A percentile compares a stretch with the other conserved stretches of the same genome.
phyloP scores from a whole-genome alignment of 2,329 filamentous ascomycete species.

The Aspergillus felis region DNA sequence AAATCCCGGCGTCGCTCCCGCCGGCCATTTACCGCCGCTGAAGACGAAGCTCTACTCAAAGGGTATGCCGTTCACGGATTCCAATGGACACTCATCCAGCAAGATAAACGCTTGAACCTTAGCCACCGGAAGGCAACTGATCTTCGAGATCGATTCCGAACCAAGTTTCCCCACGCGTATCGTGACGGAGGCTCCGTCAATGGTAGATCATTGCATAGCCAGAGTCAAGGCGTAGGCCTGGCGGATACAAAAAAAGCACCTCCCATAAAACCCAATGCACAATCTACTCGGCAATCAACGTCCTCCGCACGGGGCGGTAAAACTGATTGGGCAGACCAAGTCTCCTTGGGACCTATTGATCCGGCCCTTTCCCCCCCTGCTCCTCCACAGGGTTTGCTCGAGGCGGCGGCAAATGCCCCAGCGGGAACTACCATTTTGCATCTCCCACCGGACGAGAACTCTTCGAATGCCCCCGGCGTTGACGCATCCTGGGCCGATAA shows the following conservation, averaged over 20 bases:
- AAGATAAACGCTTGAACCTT: conserved; percentile 52
- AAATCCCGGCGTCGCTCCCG: conserved; percentile 52
- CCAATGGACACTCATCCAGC: conserved; percentile 57
- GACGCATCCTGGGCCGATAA: conserved; percentile 35
- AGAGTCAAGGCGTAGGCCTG: conserved; percentile 5
- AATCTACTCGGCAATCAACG: conserved; percentile 8
- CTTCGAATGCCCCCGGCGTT: conserved; percentile 13
- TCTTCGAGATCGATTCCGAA: conserved; percentile 59
- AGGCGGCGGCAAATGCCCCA: conserved; percentile 16
- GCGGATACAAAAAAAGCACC: conserved; percentile 6
- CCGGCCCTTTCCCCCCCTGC: conserved; percentile 29
- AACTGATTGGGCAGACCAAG: conserved; percentile 11
- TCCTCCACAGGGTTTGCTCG: conserved; percentile 26
- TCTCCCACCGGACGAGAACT: conserved; percentile 32
- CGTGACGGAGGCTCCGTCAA: conserved; percentile 41
- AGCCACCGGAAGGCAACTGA: conserved; percentile 54
- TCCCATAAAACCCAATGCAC: conserved; percentile 10
- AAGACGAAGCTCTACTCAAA: conserved; percentile 56
- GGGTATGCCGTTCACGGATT: conserved; percentile 58
- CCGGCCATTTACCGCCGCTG: conserved; percentile 52
- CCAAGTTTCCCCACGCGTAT: conserved; percentile 56
- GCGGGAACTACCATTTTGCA: conserved; percentile 17
- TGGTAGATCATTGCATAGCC: conserved; percentile 23
- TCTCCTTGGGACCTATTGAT: conserved; percentile 24
- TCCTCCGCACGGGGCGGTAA: conserved; percentile 9